Evolutionary conservation across 805 yeast genomes (phyloP).

Genomic region (Candida succiphila): DNA sequence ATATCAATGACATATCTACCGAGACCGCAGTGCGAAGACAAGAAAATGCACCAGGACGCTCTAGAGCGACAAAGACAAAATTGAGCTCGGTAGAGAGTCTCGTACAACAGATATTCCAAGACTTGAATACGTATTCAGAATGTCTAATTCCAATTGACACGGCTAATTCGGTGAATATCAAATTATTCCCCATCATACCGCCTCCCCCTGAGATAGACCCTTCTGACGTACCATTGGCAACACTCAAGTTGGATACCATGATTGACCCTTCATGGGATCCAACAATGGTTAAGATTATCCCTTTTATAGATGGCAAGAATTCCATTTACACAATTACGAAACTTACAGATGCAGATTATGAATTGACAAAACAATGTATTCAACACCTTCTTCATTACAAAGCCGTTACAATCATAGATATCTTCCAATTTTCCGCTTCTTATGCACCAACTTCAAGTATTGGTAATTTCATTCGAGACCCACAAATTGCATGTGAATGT

Average conservation of each 20-base stretch:
- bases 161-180: slow-evolving; percentile 85
- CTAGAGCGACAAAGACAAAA: slow-evolving; percentile 9
- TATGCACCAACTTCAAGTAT: slow-evolving; percentile 85
- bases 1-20: slow-evolving; percentile 12
- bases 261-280: slow-evolving; percentile 97
- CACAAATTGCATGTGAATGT: slow-evolving; percentile 68
- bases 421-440: slow-evolving; percentile 80
- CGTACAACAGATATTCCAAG: slow-evolving; percentile 87
- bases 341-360: slow-evolving; percentile 71
- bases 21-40: no score
- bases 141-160: slow-evolving; percentile 90
- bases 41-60: slow-evolving; percentile 12
- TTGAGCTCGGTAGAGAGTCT: slow-evolving; percentile 57
- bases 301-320: slow-evolving; percentile 82
- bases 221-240: slow-evolving; percentile 86
- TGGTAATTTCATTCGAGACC: slow-evolving; percentile 54
- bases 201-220: slow-evolving; percentile 71
- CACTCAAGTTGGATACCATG: slow-evolving; percentile 60
- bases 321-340: slow-evolving; percentile 69
- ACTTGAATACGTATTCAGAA: slow-evolving; percentile 89
- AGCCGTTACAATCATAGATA: slow-evolving; percentile 73
- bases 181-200: slow-evolving; percentile 80
- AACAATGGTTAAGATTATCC: slow-evolving; percentile 81
- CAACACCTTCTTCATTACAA: slow-evolving; percentile 87
- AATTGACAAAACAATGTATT: slow-evolving; percentile 74